Percentiles rank a stretch among this genome's conserved stretches.
These are phyloP conservation scores for Pholiota molesta DNA, from an alignment of 768 basidiomycete species.

Conservation along the genomic window DNA sequence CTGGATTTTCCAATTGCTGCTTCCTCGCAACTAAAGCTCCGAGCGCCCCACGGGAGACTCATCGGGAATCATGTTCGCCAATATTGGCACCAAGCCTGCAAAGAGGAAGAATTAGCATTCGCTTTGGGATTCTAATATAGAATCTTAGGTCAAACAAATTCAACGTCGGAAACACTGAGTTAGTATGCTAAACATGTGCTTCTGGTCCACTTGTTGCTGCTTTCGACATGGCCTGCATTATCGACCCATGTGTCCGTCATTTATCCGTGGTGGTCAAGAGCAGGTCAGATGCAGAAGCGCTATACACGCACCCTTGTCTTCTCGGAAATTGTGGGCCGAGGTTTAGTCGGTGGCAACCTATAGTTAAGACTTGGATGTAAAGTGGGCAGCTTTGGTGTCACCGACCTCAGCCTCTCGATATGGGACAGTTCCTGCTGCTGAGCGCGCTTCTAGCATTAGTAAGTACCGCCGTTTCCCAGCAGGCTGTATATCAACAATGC, in stretches of 20 bases:
- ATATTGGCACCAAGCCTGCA: not conserved
- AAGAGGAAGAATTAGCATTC: not conserved
- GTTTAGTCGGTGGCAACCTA: conserved; percentile 21
- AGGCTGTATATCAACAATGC: conserved; percentile 47
- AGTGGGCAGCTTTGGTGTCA: not conserved
- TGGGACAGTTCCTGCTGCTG: conserved; percentile 17
- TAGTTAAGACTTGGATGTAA: conserved; percentile 6
- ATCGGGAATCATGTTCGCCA: not conserved
- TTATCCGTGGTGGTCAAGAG: conserved; percentile 24
- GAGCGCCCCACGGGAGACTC: not conserved
- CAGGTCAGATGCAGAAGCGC: not conserved
- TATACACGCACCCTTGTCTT: not conserved
- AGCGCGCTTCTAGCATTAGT: conserved; percentile 26
- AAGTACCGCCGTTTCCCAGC: conserved; percentile 36
- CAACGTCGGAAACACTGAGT: conserved; percentile 4
- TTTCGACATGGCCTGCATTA: not conserved
- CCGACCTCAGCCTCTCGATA: conserved; percentile 2
- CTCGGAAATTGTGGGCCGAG: conserved; percentile 18
- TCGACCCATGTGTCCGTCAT: conserved; percentile 23
- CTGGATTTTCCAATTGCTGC: not conserved
- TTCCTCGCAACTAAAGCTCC: not conserved
- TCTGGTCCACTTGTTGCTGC: not conserved
- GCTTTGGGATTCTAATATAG: not conserved
- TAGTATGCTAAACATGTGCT: not conserved
- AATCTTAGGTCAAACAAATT: not conserved